Percentiles rank a stretch among this genome's conserved stretches.
Evolutionary conservation across 2,329 filamentous ascomycete species (phyloP).

Genomic region (Penicillium sp.): DNA sequence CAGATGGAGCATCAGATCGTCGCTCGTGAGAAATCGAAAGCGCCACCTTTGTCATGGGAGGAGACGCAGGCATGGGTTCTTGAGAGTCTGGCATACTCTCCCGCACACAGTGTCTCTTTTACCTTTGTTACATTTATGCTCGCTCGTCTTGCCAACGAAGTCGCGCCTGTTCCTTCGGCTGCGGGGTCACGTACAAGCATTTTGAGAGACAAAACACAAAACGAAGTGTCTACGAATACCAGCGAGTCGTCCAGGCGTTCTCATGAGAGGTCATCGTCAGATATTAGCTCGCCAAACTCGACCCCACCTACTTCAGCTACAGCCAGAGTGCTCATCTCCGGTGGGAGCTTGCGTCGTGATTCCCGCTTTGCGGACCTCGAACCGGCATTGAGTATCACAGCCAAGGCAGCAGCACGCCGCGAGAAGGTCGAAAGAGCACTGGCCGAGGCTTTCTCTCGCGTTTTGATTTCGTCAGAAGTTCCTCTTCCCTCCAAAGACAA

Average conservation of each 20-base stretch:
- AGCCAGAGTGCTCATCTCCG: slow-evolving; percentile 25
- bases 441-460: slow-evolving; percentile 58
- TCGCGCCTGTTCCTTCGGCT: slow-evolving; percentile 38
- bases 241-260: not conserved
- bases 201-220: slow-evolving; percentile 2
- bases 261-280: slow-evolving; percentile 2
- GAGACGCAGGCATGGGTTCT: slow-evolving; percentile 59
- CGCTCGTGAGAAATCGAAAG: slow-evolving; percentile 46
- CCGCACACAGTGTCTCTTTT: slow-evolving; percentile 81
- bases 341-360: slow-evolving; percentile 27
- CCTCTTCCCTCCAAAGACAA: slow-evolving; percentile 45
- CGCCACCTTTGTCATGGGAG: slow-evolving; percentile 43
- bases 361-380: slow-evolving; percentile 20
- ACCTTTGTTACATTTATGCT: slow-evolving; percentile 80
- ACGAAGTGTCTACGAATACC: slow-evolving; percentile 1
- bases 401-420: slow-evolving; percentile 47
- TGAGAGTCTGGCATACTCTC: slow-evolving; percentile 64
- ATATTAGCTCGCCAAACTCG: slow-evolving; percentile 2
- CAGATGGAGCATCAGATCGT: slow-evolving; percentile 57
- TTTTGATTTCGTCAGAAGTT: slow-evolving; percentile 52
- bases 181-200: slow-evolving; percentile 2
- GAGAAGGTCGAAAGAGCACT: slow-evolving; percentile 56
- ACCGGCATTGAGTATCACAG: slow-evolving; percentile 12
- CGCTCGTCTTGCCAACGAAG: slow-evolving; percentile 51
- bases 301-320: slow-evolving; percentile 16